These are phyloP conservation scores for Scalesia atractyloides DNA, from an alignment of 129 eudicot genomes.

Conservation along the genomic window DNA sequence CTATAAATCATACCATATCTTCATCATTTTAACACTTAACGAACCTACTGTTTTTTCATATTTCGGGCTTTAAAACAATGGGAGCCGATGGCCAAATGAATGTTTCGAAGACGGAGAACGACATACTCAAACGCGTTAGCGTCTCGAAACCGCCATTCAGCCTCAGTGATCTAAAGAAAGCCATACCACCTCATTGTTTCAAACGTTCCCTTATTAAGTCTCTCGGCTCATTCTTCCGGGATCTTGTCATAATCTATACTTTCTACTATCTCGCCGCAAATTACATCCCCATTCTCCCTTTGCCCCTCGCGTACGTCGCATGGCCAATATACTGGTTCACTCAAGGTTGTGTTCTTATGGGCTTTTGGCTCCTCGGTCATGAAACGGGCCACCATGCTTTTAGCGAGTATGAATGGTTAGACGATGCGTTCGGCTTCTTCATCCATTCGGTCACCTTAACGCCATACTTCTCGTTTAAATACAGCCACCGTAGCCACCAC, in stretches of 20 bases:
- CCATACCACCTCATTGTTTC: slow-evolving; percentile 42
- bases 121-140: slow-evolving; percentile 28
- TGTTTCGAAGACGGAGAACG: background rate
- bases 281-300: slow-evolving; percentile 29
- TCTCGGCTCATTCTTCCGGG: slow-evolving; percentile 26
- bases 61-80: slow-evolving; percentile 19
- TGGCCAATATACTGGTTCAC: slow-evolving; percentile 37
- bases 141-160: slow-evolving; percentile 31
- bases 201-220: slow-evolving; percentile 33
- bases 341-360: slow-evolving; percentile 33
- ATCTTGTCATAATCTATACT: slow-evolving; percentile 15
- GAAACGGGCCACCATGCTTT: slow-evolving; percentile 41
- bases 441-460: slow-evolving; percentile 33
- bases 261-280: slow-evolving; percentile 22
- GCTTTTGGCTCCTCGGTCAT: slow-evolving; percentile 37
- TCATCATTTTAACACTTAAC: slow-evolving; percentile 7
- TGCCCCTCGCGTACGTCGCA: slow-evolving; percentile 17
- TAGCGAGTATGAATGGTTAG: slow-evolving; percentile 28
- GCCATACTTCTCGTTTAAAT: slow-evolving; percentile 35
- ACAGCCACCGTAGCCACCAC: slow-evolving; percentile 36
- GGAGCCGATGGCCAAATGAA: slow-evolving; percentile 43
- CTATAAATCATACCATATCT: slow-evolving; percentile 21
- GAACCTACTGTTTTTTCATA: background rate
- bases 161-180: slow-evolving; percentile 31
- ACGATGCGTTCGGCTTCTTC: slow-evolving; percentile 32